Evolutionary conservation across 768 basidiomycete species (phyloP).

Genomic region (Lyophyllum shimeji): DNA sequence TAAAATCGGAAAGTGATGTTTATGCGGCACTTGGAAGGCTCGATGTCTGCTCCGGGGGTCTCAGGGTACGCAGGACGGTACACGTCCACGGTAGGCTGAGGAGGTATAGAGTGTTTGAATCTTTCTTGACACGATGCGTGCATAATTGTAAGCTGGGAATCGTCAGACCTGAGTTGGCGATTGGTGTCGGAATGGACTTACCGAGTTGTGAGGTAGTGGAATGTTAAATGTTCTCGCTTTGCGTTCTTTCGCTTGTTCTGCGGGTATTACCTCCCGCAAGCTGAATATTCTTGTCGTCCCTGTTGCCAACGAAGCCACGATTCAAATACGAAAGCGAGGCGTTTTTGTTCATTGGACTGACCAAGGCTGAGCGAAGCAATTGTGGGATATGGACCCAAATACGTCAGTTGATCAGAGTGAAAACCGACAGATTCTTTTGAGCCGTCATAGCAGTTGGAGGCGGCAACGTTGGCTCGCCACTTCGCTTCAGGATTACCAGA

Average conservation of each 20-base stretch:
- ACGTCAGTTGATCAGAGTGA: slow-evolving; percentile 80
- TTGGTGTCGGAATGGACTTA: slow-evolving; percentile 30
- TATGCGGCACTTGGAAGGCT: slow-evolving; percentile 68
- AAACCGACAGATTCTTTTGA: slow-evolving; percentile 78
- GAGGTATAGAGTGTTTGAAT: slow-evolving; percentile 80
- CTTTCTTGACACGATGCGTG: slow-evolving; percentile 81
- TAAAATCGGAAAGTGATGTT: slow-evolving; percentile 89
- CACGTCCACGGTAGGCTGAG: slow-evolving; percentile 69
- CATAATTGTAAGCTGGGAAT: slow-evolving; percentile 74
- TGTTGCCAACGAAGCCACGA: slow-evolving; percentile 20
- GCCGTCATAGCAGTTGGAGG: slow-evolving; percentile 84
- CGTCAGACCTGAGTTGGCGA: slow-evolving; percentile 1
- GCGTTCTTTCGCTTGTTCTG: slow-evolving; percentile 54
- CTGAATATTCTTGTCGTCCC: slow-evolving; percentile 72
- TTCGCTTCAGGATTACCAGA: slow-evolving; percentile 25
- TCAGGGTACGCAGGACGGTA: slow-evolving; percentile 59
- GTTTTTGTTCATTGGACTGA: slow-evolving; percentile 23
- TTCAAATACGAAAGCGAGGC: no score
- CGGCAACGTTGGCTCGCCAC: slow-evolving; percentile 86
- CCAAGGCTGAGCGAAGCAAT: slow-evolving; percentile 85
- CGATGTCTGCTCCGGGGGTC: slow-evolving; percentile 26
- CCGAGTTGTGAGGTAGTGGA: slow-evolving; percentile 77
- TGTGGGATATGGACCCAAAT: slow-evolving; percentile 81
- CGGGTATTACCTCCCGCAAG: slow-evolving; percentile 74
- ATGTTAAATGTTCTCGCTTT: slow-evolving; percentile 75